These are phyloP conservation scores for Lactarius tabidus DNA, from an alignment of 768 basidiomycete species.

Conservation along the genomic window DNA sequence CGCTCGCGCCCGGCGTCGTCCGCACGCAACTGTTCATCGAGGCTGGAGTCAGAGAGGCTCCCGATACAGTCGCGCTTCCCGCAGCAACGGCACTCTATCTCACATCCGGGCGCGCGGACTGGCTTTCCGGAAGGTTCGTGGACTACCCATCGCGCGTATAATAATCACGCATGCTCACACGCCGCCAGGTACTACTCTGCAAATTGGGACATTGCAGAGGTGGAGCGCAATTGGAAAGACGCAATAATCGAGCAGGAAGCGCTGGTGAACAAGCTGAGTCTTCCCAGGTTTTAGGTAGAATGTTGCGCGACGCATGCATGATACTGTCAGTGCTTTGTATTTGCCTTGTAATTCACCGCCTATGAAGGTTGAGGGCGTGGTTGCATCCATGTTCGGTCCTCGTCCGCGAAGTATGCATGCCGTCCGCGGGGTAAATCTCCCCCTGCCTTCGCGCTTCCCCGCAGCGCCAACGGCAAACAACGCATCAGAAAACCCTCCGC, in stretches of 20 bases:
- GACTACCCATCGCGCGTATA: no score
- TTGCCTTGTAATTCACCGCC: not conserved
- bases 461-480: no score
- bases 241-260: slow-evolving; percentile 1
- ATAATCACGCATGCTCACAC: no score
- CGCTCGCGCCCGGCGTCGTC: slow-evolving; percentile 4
- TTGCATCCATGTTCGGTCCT: no score
- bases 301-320: no score
- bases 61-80: not conserved
- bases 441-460: no score
- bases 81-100: slow-evolving; percentile 11
- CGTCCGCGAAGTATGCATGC: no score
- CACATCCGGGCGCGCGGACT: slow-evolving; percentile 11
- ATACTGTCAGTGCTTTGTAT: not conserved
- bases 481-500: no score
- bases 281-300: not conserved
- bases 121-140: slow-evolving; percentile 18
- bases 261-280: not conserved
- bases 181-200: not conserved
- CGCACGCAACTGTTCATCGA: not conserved
- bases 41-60: not conserved
- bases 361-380: not conserved
- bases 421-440: no score
- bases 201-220: slow-evolving; percentile 13
- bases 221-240: slow-evolving; percentile 12